A percentile compares a stretch with the other conserved stretches of the same genome.
These are phyloP conservation scores for Scutellaria barbata DNA, from an alignment of 257 asterid species.

Conservation along the genomic window DNA sequence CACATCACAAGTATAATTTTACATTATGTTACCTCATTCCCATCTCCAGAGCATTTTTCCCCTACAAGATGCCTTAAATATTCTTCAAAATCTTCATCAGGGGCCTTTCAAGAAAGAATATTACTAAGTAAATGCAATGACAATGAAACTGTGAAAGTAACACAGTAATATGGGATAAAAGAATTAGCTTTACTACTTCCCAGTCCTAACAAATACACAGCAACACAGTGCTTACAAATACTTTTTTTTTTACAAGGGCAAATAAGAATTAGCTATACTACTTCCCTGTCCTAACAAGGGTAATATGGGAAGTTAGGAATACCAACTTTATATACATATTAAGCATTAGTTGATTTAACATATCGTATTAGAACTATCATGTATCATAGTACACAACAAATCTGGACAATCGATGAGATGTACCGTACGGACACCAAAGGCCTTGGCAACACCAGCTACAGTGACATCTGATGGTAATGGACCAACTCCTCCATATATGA, in stretches of 20 bases:
- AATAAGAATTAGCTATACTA: background rate
- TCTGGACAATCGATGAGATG: conserved; percentile 1
- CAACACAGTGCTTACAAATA: too few species aligned
- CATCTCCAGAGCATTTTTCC: conserved; percentile 83
- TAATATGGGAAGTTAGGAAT: background rate
- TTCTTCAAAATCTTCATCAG: conserved; percentile 98
- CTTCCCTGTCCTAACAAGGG: conserved; percentile 9
- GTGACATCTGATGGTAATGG: conserved; percentile 90
- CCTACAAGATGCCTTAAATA: conserved; percentile 79
- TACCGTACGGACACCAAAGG: conserved; percentile 94
- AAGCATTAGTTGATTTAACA: background rate
- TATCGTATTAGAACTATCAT: conserved; percentile 10
- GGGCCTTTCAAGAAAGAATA: conserved; percentile 61
- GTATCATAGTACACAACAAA: background rate
- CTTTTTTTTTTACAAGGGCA: too few species aligned
- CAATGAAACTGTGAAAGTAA: conserved; percentile 14
- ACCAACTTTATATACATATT: background rate
- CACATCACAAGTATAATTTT: conserved; percentile 18
- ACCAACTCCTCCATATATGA: conserved; percentile 89
- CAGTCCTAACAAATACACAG: conserved; percentile 22
- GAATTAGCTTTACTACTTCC: background rate
- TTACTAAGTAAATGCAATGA: conserved; percentile 16
- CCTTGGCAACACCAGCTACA: conserved; percentile 93
- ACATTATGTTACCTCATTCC: conserved; percentile 66
- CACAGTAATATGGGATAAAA: conserved; percentile 1